Base-by-base conservation (phyloP, 2,329 filamentous ascomycete species). In the Pestalotiopsis sp. region DNA sequence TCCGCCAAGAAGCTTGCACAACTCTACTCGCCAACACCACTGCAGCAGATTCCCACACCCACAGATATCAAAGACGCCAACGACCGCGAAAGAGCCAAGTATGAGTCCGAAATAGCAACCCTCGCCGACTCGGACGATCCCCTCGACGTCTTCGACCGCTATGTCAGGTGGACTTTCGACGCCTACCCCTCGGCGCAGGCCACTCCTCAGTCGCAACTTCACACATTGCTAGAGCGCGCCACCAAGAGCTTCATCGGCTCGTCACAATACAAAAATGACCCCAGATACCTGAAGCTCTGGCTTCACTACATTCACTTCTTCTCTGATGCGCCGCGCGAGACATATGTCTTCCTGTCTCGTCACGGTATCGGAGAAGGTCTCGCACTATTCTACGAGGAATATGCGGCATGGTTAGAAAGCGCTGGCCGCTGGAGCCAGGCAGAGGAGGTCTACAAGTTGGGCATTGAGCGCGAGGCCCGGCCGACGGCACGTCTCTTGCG, bases 381-480 rank as follows among this genome's bases (percentile, higher is more conserved):
- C 2, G 96, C 96, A 1, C 84, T 98, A 3, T 99, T 94, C 80
- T 99, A 99, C 81, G 96, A 99, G 79, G 96, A 98, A 77, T 99
- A 97, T 78, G 95, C 96, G 1, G 92, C 90, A 1, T 98, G 95
- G 94, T 85, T 99, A 6, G 96, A 99, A 82, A 86, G 89, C 45
- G 92, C 91, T 6, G 92, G 90, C 14, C 87, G 95, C 72, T 98
- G 94, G 92, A 87, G 86, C 25, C 96, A 99, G 79, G 95, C 96
- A 0, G 94, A 97, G 74, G 96, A 99, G 79, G 93, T 99, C 0
- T 98, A 97, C 79, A 91, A 91, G 74, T 84, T 97, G 72, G 96
- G 96, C 2, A 92, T 99, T 67, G 93, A 98, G 79, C 90, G 91
- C 57, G 94, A 97, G 75, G 96, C 96, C 3, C 88, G 93, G 49